Evolutionary conservation across 108 stramenopile genomes (phyloP), one percentile per base, ranked within the genome.

Genomic region (Mediolabrus comicus): DNA sequence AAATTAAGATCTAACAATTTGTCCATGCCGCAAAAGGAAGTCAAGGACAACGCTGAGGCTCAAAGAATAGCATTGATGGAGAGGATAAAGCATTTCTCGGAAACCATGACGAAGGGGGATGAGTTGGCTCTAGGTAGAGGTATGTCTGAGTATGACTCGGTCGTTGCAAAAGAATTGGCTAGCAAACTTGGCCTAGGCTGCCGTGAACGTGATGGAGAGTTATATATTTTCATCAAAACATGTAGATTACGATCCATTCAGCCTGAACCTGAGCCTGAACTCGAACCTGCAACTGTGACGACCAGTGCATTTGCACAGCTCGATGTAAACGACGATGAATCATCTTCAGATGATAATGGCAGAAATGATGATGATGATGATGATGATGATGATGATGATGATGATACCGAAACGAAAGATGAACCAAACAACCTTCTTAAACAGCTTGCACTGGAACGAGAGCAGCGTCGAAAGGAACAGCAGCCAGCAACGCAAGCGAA

Each of bases 401-500:
- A 34, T 33, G 55, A 34, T 14, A 67, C 68, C 34, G 54, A 72
- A 56, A 41, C 62, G 17, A 49, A 43, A 35, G 52, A 41, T 19
- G 32, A 24, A 14, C 19, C 27, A 11, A 81, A 76, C 38, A 63
- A 67, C 33, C 32, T 87, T 17, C 80, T 91, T 4, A 75, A 72
- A 9, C 57, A 77, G 57, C 65, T 94, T 22, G 93, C 93, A 10
- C 67, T 69, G 22, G 89, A 89, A 67, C 73, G 93, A 65, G 65
- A 62, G 25, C 57, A 75, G 33, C 70, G 93, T 28, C 65, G 69
- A 61, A 26, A 51, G 12, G 62, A 14, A 14, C 26, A 68, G 35
- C n/a, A 26, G 53, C 26, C 75, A 39, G 53, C 31, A 32, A 33
- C 46, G 31, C 53, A 51, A 36, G 38, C 31, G 25, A 77, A 49